Evolutionary conservation across 2,329 filamentous ascomycete species (phyloP), one percentile per base, ranked within the genome.

Genomic region (Plenodomus lindquistii): DNA sequence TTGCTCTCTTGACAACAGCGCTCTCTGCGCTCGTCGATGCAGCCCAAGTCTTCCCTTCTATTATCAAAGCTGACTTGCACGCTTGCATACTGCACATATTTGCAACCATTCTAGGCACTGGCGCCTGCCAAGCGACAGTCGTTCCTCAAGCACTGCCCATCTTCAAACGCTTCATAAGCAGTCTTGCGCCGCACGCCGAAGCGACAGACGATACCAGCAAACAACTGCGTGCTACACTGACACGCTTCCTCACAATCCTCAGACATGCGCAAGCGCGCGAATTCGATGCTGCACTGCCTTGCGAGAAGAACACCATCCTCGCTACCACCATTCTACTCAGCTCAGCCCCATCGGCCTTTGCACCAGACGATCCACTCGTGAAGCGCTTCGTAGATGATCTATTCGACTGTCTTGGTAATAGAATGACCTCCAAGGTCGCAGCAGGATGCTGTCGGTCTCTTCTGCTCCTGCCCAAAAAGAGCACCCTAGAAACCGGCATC

Each of bases 71-170:
- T 9, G 94, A 99, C 70, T 81, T 99, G 6, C 91, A 97, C 67
- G 93, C 94, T 34, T 97, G 93, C 66, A 96, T 97, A 59, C 83
- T 99, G 41, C 92, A 99, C 75, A 96, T 97, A 46, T 97, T 97
- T 67, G 88, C 90, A 44, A 96, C 91, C 0, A 94, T 96, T 48
- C 82, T 99, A 11, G 88, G 89, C 13, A 97, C 91, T 0, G 87
- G 89, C 0, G 81, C 85, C 10, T 97, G 93, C 65, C 95, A 99
- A 73, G 84, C 89, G 20, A 82, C 90, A 31, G 90, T 97, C 24
- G 87, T 97, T 1, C 93, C 94, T 0, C 89, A 95, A 72, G 87
- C 91, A 2, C 81, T 99, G 15, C 90, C 94, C 0, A 95, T 92
- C 35, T 86, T 99, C 70, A 93, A 95, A 71, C 86, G 92, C 22